These are phyloP conservation scores for Colletotrichum tamarilloi DNA, from an alignment of 2,329 filamentous ascomycete genomes.

Conservation along the genomic window DNA sequence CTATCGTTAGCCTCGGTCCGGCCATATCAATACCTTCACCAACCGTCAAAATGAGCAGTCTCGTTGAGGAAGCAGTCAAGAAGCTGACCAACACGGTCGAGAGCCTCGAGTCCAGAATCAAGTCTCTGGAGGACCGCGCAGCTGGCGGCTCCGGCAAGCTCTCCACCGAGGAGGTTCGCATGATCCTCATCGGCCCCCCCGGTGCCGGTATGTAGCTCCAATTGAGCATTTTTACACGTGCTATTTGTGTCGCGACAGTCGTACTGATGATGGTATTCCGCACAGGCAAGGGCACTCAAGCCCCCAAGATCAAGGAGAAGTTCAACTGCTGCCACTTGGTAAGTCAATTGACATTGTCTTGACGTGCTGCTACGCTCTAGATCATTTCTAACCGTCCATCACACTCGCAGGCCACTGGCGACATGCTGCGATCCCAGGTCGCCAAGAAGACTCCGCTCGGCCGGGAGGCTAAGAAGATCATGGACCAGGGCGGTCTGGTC, in stretches of 20 bases:
- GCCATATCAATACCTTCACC: conserved; percentile 39
- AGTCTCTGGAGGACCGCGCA: conserved; percentile 83
- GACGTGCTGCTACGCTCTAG: neutral
- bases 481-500: conserved; percentile 97
- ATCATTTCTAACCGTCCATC: conserved; percentile 33
- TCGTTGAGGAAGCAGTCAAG: conserved; percentile 86
- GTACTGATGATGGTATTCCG: conserved; percentile 19
- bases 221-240: conserved; percentile 13
- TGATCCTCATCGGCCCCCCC: conserved; percentile 97
- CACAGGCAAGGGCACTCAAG: conserved; percentile 98
- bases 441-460: conserved; percentile 96
- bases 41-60: conserved; percentile 76
- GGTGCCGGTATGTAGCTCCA: conserved; percentile 81
- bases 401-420: conserved; percentile 83
- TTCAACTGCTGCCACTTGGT: conserved; percentile 98
- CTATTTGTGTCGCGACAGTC: neutral
- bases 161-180: conserved; percentile 79
- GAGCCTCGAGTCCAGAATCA: conserved; percentile 86
- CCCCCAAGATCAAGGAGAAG: conserved; percentile 97
- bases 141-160: conserved; percentile 62
- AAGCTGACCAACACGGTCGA: conserved; percentile 86
- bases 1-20: conserved; percentile 37
- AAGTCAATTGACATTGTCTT: conserved; percentile 52
- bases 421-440: conserved; percentile 99
- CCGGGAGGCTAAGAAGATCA: conserved; percentile 99